Conservation (phyloP, 1,284 basidiomycete genomes). For the Butyriboletus appendiculatus region DNA sequence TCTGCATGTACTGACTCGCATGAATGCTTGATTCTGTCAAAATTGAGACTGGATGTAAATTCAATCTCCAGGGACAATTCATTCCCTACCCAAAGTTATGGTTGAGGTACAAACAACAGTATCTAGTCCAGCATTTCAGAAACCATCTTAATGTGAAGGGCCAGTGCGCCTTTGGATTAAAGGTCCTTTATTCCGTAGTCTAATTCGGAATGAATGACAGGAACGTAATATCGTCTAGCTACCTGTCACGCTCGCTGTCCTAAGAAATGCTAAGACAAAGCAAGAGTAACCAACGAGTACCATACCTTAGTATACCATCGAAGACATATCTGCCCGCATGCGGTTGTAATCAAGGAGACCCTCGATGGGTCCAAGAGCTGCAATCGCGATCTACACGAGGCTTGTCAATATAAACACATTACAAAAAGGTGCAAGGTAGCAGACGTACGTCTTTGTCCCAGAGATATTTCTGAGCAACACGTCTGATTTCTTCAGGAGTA, state of each 20-base stretch:
- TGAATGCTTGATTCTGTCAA: neutral
- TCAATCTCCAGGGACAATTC: no score
- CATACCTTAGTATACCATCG: conserved; percentile 60
- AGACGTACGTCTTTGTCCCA: conserved; percentile 92
- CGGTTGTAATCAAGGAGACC: conserved; percentile 88
- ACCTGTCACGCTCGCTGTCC: conserved; percentile 5
- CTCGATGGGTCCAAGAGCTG: conserved; percentile 84
- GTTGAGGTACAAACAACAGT: neutral
- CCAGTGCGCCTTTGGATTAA: conserved; percentile 9
- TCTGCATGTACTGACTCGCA: conserved; percentile 14
- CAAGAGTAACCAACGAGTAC: neutral
- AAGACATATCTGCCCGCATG: conserved; percentile 80
- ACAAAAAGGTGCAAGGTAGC: conserved; percentile 7
- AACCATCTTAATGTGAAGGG: neutral
- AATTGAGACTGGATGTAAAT: neutral
- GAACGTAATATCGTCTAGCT: conserved; percentile 22
- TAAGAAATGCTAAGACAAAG: neutral
- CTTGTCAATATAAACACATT: conserved; percentile 11
- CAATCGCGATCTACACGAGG: conserved; percentile 65
- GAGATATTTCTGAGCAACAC: conserved; percentile 94
- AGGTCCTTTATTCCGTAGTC: conserved; percentile 24
- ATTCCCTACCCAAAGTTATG: neutral
- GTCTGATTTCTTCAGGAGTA: conserved; percentile 87
- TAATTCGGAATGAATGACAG: conserved; percentile 23
- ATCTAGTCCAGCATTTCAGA: neutral